Base-by-base conservation (phyloP, 2,329 filamentous ascomycete genomes). In the Scleromitrula shiraiana region DNA sequence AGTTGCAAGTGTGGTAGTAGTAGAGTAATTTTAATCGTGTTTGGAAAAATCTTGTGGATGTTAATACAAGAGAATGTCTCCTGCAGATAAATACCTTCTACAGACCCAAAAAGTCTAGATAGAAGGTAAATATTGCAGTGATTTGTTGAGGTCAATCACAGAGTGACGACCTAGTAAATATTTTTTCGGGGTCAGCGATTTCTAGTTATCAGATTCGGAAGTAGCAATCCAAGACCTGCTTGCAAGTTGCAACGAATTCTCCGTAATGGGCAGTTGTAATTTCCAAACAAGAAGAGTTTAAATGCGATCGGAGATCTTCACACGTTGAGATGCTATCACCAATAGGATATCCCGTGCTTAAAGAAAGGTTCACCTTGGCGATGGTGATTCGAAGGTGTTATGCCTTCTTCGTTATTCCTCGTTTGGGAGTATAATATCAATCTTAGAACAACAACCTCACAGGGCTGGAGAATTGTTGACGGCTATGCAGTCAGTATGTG, bases 61-160 rank as follows among this genome's bases (percentile, higher is more conserved):
- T 36, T 19, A n/a, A 48, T 42, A 7, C 7, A 36, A 42, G 14
- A 14, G 22, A 36, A 36, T 12, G 23, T 14, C n/a, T 32, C 35
- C 35, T 32, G 19, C 35, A 24, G 30, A 6, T 14, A 46, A 35
- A 7, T 9, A 40, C 17, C 10, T n/a, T 30, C 7, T 46, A 24
- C 19, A 40, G 43, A 44, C 41, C 26, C 41, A 23, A 32, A 39
- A 40, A 41, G 37, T 12, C 29, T 27, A n/a, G 12, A 12, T 27
- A 22, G 30, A 35, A 23, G 30, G 22, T 17, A 36, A 20, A 23
- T 17, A 19, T 12, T 23, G n/a, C 9, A 32, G 10, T 26, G n/a
- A 19, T 10, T 19, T 24, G 2, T n/a, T 5, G 15, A 26, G 26
- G 22, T 15, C 35, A 20, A 19, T n/a, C 15, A 24, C n/a, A 22